Percentiles rank a stretch among this genome's conserved stretches.
Conservation (phyloP, 2,329 filamentous ascomycete species). For the Helotiales sp. region DNA sequence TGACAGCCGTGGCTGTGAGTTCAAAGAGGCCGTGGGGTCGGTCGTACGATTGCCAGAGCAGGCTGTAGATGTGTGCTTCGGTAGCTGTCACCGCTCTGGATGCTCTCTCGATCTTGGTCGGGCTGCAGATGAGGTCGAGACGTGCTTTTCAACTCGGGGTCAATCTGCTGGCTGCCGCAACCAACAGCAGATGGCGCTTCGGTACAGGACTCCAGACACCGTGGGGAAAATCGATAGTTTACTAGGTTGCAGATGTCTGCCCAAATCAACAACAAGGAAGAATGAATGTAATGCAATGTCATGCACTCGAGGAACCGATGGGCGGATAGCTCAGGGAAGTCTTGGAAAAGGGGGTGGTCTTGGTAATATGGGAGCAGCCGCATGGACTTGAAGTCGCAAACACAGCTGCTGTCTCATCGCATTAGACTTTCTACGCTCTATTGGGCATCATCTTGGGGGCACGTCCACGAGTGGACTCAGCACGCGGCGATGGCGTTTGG, state of each 20-base stretch:
- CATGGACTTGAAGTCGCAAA: conserved; percentile 19
- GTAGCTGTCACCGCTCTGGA: background rate
- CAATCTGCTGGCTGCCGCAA: background rate
- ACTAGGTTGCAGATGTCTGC: background rate
- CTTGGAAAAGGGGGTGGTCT: background rate
- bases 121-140: conserved; percentile 14
- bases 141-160: background rate
- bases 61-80: background rate
- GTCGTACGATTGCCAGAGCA: conserved; percentile 1
- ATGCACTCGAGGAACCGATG: background rate
- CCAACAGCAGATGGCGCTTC: conserved; percentile 10
- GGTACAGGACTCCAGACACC: conserved; percentile 8
- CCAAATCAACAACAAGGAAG: background rate
- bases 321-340: background rate
- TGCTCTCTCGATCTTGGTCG: background rate
- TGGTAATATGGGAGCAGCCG: conserved; percentile 5
- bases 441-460: conserved; percentile 3
- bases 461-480: background rate
- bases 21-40: background rate
- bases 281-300: too few species aligned
- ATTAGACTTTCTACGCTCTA: conserved; percentile 9
- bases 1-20: background rate
- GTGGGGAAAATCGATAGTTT: conserved; percentile 8
- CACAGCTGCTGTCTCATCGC: conserved; percentile 22
- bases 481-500: background rate